Base-by-base conservation (phyloP, 1,284 basidiomycete genomes). In the Rhodotorula sp. region DNA sequence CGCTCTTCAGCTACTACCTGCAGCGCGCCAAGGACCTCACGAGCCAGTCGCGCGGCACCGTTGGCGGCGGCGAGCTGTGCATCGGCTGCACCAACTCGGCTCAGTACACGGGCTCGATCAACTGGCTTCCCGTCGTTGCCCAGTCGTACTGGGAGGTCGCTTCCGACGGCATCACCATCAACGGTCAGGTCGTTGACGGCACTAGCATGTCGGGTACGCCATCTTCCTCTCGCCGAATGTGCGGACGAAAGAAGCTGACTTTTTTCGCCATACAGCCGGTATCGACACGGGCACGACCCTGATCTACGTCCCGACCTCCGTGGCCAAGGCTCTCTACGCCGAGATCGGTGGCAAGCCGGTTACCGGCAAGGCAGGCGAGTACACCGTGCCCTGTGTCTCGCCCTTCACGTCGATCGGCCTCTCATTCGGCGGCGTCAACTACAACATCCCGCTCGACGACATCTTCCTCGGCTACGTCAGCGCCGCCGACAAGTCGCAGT, bases 201-300 rank as follows among this genome's bases (percentile, higher is more conserved):
- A 79, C 78, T 2, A 44, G 44, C 9, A 70, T 74, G 75, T 52
- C 55, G 19, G 68, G 64, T 21, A 76, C 78, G 23, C 53, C 5
- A 5, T 3, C 34, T 34, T 34, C 34, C 2, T 34, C 34, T 34
- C n/a, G n/a, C n/a, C n/a, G n/a, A n/a, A n/a, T n/a, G n/a, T n/a
- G n/a, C n/a, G n/a, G n/a, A n/a, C n/a, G n/a, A n/a, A n/a, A n/a
- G n/a, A n/a, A n/a, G n/a, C n/a, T n/a, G 34, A 34, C 34, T 34
- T 34, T 5, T 2, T 5, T 5, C 34, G 34, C 34, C 2, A 34
- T 34, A 34, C 34, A 34, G 34, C 34, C 34, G 34, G 34, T 34
- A 76, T 77, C 64, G 78, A 79, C 70, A 75, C 74, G 7, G 78
- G 78, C 59, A 79, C 78, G 52, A 74, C 73, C 8, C 66, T 79